Conservation (phyloP, 768 basidiomycete genomes). For the Amanita pseudoporphyria region DNA sequence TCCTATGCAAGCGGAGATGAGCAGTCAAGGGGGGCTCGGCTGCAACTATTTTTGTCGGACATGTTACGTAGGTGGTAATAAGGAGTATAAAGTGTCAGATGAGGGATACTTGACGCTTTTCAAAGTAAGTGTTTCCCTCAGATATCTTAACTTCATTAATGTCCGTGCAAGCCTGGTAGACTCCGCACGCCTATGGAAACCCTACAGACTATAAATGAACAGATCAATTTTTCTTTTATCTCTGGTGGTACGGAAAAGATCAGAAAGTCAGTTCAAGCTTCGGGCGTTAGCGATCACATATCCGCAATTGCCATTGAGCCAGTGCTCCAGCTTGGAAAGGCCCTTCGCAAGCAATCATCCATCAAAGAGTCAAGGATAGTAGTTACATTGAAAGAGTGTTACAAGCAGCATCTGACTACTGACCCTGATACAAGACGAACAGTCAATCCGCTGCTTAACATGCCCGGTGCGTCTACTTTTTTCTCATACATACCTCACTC, state of each 20-base stretch:
- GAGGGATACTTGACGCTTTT: constrained; percentile 16
- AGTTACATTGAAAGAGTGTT: too few relatives aligned
- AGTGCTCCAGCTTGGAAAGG: not conserved
- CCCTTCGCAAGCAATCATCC: too few relatives aligned
- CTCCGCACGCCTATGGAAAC: too few relatives aligned
- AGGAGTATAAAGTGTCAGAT: constrained; percentile 8
- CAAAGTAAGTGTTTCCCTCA: constrained; percentile 10
- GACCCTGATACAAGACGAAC: too few relatives aligned
- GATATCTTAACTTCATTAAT: too few relatives aligned
- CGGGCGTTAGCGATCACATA: not conserved
- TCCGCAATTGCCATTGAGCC: not conserved
- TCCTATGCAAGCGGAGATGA: constrained; percentile 36
- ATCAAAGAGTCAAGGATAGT: not conserved
- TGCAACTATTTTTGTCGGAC: constrained; percentile 30
- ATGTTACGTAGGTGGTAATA: constrained; percentile 24
- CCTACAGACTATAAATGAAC: too few relatives aligned
- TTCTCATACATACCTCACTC: not conserved
- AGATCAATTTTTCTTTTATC: too few relatives aligned
- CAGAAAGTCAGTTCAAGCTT: not conserved
- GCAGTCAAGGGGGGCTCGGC: constrained; percentile 30
- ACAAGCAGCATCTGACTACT: too few relatives aligned
- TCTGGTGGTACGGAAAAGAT: not conserved
- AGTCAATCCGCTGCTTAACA: too few relatives aligned
- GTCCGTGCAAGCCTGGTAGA: too few relatives aligned
- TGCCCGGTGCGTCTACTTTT: too few relatives aligned